Base-by-base conservation (phyloP, 108 stramenopile species). In the Aurantiochytrium sp. region DNA sequence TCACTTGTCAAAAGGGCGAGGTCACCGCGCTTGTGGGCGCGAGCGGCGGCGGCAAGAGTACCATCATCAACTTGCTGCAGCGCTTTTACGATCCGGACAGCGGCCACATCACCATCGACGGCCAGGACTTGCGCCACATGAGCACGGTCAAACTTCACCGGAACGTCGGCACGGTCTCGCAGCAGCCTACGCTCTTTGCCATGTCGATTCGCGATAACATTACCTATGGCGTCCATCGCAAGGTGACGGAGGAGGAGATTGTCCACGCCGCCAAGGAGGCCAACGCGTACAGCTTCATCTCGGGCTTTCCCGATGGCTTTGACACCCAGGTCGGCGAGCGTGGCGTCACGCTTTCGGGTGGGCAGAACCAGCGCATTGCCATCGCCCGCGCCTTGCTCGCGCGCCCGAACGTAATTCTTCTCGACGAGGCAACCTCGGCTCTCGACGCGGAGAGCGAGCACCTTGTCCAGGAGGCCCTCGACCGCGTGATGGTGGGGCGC, bases 331-430 rank as follows among this genome's bases (percentile, higher is more conserved):
- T 97, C 17, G 98, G 98, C 8, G 97, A 97, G 88, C 93, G 96
- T n/a, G 97, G 97, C 4, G 91, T 96, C 22, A 92, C 95, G 19
- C 88, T 98, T 8, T 95, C 95, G 24, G 98, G 98, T 3, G 97
- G 97, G 12, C 96, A 98, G 85, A 96, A 96, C 32, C 97, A 97
- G 87, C 91, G 96, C 52, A 94, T 96, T 48, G 96, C 96, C 21
- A 96, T 97, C 89, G 98, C 98, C 5, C 91, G 98, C 68, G 97
- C 97, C 3, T 68, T 97, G 31, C 93, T 99, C 8, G 93, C 93
- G 87, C 91, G 96, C 89, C 94, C 97, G 32, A 92, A 92, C 0
- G 91, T 96, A 39, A 81, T 95, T 19, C 89, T 97, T 39, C 89
- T 97, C 27, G 97, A 96, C 89, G 98, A 98, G 30, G 97, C 94